Percentiles rank a stretch among this genome's conserved stretches.
Evolutionary conservation across 257 asterid genomes (phyloP).

Genomic region (Parsonsia alboflavescens): DNA sequence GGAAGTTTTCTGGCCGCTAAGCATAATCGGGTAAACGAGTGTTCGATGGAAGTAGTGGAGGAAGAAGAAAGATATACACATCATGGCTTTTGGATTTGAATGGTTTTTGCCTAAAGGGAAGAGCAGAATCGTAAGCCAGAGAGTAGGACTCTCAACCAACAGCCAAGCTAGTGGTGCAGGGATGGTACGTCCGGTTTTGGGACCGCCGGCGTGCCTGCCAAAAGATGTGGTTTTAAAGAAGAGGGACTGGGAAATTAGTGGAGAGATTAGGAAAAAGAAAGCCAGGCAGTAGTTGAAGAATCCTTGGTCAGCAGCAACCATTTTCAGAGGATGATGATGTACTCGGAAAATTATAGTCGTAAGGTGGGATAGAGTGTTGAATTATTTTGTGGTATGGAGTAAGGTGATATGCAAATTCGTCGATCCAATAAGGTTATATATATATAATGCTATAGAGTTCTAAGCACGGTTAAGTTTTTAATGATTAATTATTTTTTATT

Average conservation of each 20-base stretch:
- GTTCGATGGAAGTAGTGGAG: conserved; percentile 68
- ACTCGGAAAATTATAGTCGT: too few species aligned
- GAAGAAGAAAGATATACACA: conserved; percentile 49
- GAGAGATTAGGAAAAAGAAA: conserved; percentile 34
- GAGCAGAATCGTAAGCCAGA: conserved; percentile 59
- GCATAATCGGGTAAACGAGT: conserved; percentile 44
- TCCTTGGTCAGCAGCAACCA: conserved; percentile 23
- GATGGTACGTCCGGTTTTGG: conserved; percentile 67
- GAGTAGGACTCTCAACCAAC: conserved; percentile 65
- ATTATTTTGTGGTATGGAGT: too few species aligned
- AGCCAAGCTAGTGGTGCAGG: conserved; percentile 64
- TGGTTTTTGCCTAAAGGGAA: conserved; percentile 49
- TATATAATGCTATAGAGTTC: too few species aligned
- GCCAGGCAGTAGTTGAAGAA: conserved; percentile 33
- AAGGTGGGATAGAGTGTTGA: too few species aligned
- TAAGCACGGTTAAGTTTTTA: too few species aligned
- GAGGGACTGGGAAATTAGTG: too few species aligned
- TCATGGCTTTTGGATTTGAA: conserved; percentile 30
- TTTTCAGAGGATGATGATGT: background rate
- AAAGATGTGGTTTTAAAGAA: too few species aligned
- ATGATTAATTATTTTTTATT: too few species aligned
- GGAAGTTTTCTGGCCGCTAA: too few species aligned
- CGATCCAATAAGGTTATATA: too few species aligned
- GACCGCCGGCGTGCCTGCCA: too few species aligned
- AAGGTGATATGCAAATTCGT: too few species aligned